Conservation (phyloP, 1,284 basidiomycete species). For the Ustanciosporium gigantosporum region DNA sequence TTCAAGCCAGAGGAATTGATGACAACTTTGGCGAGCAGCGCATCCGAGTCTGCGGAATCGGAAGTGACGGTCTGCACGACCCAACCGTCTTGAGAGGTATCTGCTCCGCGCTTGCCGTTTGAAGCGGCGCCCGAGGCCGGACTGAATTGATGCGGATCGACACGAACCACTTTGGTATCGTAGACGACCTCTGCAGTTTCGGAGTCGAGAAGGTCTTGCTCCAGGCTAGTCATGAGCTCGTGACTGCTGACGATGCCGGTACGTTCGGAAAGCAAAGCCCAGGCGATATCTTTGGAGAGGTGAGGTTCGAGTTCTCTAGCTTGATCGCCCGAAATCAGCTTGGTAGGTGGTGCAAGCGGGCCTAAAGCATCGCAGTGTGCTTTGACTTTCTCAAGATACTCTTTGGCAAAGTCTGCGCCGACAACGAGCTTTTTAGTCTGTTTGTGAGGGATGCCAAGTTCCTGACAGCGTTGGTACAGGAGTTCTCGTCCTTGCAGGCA, state of each 20-base stretch:
- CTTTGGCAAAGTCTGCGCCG: constrained; percentile 30
- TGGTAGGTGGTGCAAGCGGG: constrained; percentile 62
- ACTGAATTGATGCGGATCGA: constrained; percentile 69
- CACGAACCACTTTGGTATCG: constrained; percentile 82
- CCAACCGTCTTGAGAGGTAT: constrained; percentile 63
- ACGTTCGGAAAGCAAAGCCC: constrained; percentile 78
- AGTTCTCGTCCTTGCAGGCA: constrained; percentile 85
- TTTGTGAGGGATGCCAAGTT: constrained; percentile 71
- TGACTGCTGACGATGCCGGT: constrained; percentile 93
- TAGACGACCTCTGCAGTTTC: constrained; percentile 77
- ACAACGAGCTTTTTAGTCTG: constrained; percentile 75
- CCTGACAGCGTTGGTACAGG: constrained; percentile 76
- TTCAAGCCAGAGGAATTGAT: constrained; percentile 88
- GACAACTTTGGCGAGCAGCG: constrained; percentile 79
- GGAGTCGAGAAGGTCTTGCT: constrained; percentile 74
- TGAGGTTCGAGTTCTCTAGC: constrained; percentile 80
- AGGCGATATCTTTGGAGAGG: constrained; percentile 72
- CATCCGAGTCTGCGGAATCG: constrained; percentile 65
- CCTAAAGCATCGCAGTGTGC: constrained; percentile 36
- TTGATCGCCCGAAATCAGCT: constrained; percentile 73
- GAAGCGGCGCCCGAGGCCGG: not conserved
- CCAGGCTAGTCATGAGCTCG: constrained; percentile 73
- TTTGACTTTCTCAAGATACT: constrained; percentile 43
- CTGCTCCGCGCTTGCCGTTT: constrained; percentile 35
- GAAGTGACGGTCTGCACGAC: constrained; percentile 65